Evolutionary conservation across 371 early-diverging fungal species (phyloP), one percentile per base, ranked within the genome.

Genomic region (Quaeritorhiza haematococci): DNA sequence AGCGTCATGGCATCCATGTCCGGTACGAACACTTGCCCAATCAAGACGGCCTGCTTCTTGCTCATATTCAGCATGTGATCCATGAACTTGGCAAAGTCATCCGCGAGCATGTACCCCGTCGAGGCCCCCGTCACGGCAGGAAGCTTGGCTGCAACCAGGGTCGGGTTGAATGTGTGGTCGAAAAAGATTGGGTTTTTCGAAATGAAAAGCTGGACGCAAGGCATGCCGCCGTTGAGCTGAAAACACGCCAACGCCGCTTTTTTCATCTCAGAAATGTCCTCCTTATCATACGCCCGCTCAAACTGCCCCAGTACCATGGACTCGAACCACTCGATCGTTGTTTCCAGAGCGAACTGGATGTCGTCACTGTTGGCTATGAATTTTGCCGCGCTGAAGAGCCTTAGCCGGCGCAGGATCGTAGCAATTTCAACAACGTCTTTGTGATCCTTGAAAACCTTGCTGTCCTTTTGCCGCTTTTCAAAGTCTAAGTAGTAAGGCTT

Each of bases 141-240:
- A 13, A 72, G 60, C 51, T 69, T 67, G 8, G 62, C 34, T 1
- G 63, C 59, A 24, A 75, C 58, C 3, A 79, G 62, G 3, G 68
- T 47, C 19, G 79, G 79, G 62, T 79, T 73, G 59, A 62, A 76
- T 8, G 88, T 86, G 29, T 64, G 64, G 64, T 91, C 92, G 65
- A 84, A 92, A 57, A 92, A 92, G 29, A 92, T 82, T 29, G 85
- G 87, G 56, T 88, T 86, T 62, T 91, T 92, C 35, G 91, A 88
- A 43, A 91, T 82, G 67, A 86, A 92, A 0, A 88, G 80, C 58
- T 89, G 86, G 42, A 89, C 84, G 64, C 86, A 86, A 5, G 84
- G 77, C 38, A 67, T 69, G 10, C 91, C 92, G 35, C 89, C 91
- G 71, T 90, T 88, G 35, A 92, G 81, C 47, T 86, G 76, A 56